These are phyloP conservation scores for Alnus glutinosa DNA, from an alignment of 306 rosid species.

Conservation along the genomic window DNA sequence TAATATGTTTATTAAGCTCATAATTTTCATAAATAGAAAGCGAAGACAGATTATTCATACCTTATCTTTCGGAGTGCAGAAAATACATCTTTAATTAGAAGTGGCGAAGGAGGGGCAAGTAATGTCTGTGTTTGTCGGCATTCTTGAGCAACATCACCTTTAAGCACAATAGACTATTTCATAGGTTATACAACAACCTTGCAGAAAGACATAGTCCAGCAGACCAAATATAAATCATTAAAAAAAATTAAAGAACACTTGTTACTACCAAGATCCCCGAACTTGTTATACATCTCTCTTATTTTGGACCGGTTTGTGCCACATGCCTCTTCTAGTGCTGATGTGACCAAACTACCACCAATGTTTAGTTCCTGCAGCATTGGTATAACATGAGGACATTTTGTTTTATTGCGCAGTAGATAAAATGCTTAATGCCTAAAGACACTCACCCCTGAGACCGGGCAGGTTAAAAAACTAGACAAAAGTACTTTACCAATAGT, in stretches of 20 bases:
- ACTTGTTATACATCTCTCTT: slow-evolving; percentile 78
- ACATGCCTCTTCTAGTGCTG: slow-evolving; percentile 87
- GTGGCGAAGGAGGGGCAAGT: slow-evolving; percentile 78
- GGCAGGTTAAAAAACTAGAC: background rate
- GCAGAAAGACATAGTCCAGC: slow-evolving; percentile 20
- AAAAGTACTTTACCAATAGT: background rate
- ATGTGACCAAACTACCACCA: slow-evolving; percentile 84
- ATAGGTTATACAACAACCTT: slow-evolving; percentile 26
- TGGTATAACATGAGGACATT: slow-evolving; percentile 10
- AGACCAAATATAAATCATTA: slow-evolving; percentile 28
- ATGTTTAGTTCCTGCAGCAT: slow-evolving; percentile 75
- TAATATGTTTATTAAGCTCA: slow-evolving; percentile 7
- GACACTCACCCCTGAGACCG: background rate
- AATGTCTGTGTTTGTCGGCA: slow-evolving; percentile 87
- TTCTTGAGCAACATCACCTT: slow-evolving; percentile 98
- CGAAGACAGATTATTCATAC: slow-evolving; percentile 35
- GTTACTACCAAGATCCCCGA: slow-evolving; percentile 86
- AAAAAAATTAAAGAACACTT: slow-evolving; percentile 23
- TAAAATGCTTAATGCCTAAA: slow-evolving; percentile 20
- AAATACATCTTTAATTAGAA: slow-evolving; percentile 74
- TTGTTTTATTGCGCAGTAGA: background rate
- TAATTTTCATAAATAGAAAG: slow-evolving; percentile 16
- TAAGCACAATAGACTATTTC: slow-evolving; percentile 33
- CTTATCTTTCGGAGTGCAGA: slow-evolving; percentile 72
- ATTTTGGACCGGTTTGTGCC: slow-evolving; percentile 71